phyloP scores from a whole-genome alignment of 164 flowering plant genomes.

The Sedum album region DNA sequence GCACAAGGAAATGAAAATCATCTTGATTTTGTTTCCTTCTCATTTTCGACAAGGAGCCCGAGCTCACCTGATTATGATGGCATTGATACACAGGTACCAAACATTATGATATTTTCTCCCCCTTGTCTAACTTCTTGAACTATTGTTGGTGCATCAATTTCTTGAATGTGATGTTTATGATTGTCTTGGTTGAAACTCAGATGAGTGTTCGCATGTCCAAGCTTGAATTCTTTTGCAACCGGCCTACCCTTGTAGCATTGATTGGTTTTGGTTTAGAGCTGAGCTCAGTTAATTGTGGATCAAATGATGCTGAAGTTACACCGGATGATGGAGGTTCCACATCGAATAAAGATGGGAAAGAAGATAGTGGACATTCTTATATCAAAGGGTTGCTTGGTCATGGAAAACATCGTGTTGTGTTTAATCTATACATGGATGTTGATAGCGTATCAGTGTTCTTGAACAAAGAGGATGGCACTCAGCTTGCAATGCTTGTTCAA shows the following conservation, averaged over 20 bases:
- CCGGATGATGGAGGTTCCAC: constrained; percentile 21
- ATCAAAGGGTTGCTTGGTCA: constrained; percentile 83
- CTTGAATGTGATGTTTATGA: constrained; percentile 4
- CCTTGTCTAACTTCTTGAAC: background rate
- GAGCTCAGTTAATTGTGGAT: constrained; percentile 25
- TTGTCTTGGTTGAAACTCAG: constrained; percentile 32
- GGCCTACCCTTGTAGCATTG: constrained; percentile 92
- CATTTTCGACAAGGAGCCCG: constrained; percentile 51
- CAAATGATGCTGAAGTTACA: constrained; percentile 12
- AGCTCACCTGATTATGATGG: constrained; percentile 75
- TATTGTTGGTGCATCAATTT: background rate
- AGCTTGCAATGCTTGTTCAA: constrained; percentile 90
- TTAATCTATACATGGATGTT: constrained; percentile 71
- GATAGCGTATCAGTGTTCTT: constrained; percentile 81
- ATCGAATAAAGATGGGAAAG: constrained; percentile 32
- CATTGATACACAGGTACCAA: constrained; percentile 75
- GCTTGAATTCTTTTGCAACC: constrained; percentile 82
- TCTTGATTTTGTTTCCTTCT: constrained; percentile 75
- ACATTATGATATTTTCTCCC: background rate
- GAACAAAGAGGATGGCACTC: constrained; percentile 93
- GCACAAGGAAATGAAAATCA: constrained; percentile 44
- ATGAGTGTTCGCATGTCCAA: constrained; percentile 92
- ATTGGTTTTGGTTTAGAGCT: constrained; percentile 81
- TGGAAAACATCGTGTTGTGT: constrained; percentile 91
- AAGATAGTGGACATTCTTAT: constrained; percentile 42